Evolutionary conservation across 139 green algal species (phyloP), one percentile per base, ranked within the genome.

Genomic region (Auxenochlorella pyrenoidosa): DNA sequence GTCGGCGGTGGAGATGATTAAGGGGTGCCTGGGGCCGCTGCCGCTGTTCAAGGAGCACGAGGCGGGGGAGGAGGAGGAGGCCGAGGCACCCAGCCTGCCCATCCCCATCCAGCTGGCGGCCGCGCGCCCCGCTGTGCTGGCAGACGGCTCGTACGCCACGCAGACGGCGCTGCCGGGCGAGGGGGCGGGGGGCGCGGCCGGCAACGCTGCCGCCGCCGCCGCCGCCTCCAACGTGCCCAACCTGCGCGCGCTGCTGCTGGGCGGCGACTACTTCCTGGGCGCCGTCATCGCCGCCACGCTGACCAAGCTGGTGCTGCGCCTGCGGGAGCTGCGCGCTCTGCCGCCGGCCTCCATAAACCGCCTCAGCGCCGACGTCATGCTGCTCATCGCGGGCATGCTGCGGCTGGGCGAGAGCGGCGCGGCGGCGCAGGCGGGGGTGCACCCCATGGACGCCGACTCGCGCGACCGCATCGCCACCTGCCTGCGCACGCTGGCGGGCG

Each of bases 111-210:
- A 75, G 47, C 38, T 90, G 34, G 79, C 75, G 22, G 86, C 85
- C 13, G 60, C 90, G 15, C 94, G 97, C 8, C 98, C 97, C 30
- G 95, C 92, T 15, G 97, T 99, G 79, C 94, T 99, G 54, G 95
- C 98, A 26, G 98, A 99, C 86, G 98, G 98, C 72, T 98, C 95
- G 16, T 99, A 99, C 90, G 98, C 98, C 41, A 98, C 97, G 16
- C 96, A 99, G 92, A 90, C 90, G 59, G 90, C 89, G 32, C 79
- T 90, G 73, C 83, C 89, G 10, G 89, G 86, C 51, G 66, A 24
- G 18, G 65, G 47, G 24, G 30, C 72, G 10, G 77, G 83, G 54
- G 44, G 72, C 13, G 36, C 63, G 5, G 15, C 72, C 32, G 79
- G 58, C 36, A n/a, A 12, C 44, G 76, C 76, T 2, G 71, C 82